phyloP scores from a whole-genome alignment of 192 early-diverging fungal genomes.

The Entomortierella lignicola region DNA sequence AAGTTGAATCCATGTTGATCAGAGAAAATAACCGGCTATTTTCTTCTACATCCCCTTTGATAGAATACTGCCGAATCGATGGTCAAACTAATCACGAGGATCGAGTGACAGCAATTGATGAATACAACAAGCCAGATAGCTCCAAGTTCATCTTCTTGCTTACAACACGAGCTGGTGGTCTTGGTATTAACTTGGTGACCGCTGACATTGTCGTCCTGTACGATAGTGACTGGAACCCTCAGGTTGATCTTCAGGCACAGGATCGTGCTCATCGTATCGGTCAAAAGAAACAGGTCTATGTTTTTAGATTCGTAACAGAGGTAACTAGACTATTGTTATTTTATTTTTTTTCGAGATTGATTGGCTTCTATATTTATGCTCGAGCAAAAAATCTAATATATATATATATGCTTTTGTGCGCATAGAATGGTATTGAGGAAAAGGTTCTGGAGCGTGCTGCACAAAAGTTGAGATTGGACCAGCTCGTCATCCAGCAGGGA shows the following conservation, averaged over 20 bases:
- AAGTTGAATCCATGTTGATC: too few relatives aligned
- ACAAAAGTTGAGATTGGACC: conserved; percentile 95
- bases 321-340: conserved; percentile 31
- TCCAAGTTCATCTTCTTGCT: conserved; percentile 96
- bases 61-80: conserved; percentile 95
- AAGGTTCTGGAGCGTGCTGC: conserved; percentile 97
- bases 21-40: too few relatives aligned
- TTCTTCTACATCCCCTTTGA: background rate
- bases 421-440: conserved; percentile 93
- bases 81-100: conserved; percentile 96
- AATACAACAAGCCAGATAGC: conserved; percentile 90
- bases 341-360: too few relatives aligned
- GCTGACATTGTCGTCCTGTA: conserved; percentile 97
- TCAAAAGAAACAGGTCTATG: conserved; percentile 97
- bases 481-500: conserved; percentile 99
- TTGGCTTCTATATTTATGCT: too few relatives aligned
- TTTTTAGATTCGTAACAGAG: conserved; percentile 96
- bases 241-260: conserved; percentile 92
- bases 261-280: conserved; percentile 99
- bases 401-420: background rate
- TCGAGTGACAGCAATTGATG: conserved; percentile 91
- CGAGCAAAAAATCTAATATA: too few relatives aligned
- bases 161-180: conserved; percentile 96
- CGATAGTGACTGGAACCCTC: conserved; percentile 97
- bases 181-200: conserved; percentile 96